Evolutionary conservation across 257 asterid species (phyloP).

Genomic region (Petrea volubilis): DNA sequence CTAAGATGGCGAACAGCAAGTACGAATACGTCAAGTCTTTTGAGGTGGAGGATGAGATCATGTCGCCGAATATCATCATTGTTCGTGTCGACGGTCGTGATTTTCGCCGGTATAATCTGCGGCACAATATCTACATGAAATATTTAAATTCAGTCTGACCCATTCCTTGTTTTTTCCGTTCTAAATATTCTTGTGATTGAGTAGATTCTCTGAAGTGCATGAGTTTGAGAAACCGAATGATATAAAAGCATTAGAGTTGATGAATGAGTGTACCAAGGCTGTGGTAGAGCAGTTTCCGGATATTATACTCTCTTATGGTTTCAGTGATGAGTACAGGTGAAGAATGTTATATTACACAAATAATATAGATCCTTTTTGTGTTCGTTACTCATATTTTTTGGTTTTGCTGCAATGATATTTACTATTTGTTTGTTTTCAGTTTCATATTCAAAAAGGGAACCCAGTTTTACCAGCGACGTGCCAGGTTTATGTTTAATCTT

Average conservation of each 20-base stretch:
- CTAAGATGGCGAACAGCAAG: constrained; percentile 74
- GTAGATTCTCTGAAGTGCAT: constrained; percentile 74
- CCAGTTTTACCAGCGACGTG: constrained; percentile 79
- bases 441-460: constrained; percentile 72
- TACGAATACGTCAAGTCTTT: constrained; percentile 80
- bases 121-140: not conserved
- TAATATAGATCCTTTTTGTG: too few species aligned
- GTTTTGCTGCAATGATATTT: not conserved
- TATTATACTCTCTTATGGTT: constrained; percentile 67
- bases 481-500: constrained; percentile 48
- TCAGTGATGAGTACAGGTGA: constrained; percentile 74
- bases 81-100: constrained; percentile 59
- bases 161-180: not conserved
- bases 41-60: constrained; percentile 67
- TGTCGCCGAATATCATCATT: constrained; percentile 59
- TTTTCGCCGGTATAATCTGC: constrained; percentile 45
- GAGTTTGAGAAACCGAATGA: constrained; percentile 77
- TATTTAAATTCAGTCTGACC: not conserved
- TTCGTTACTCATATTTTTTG: too few species aligned
- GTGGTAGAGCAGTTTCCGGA: constrained; percentile 80
- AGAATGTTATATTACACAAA: not conserved
- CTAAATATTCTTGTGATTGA: not conserved
- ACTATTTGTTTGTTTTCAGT: constrained; percentile 39
- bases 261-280: constrained; percentile 73
- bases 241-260: constrained; percentile 53